Conservation (phyloP, 202 grass and related monocot species). For the Digitaria exilis region DNA sequence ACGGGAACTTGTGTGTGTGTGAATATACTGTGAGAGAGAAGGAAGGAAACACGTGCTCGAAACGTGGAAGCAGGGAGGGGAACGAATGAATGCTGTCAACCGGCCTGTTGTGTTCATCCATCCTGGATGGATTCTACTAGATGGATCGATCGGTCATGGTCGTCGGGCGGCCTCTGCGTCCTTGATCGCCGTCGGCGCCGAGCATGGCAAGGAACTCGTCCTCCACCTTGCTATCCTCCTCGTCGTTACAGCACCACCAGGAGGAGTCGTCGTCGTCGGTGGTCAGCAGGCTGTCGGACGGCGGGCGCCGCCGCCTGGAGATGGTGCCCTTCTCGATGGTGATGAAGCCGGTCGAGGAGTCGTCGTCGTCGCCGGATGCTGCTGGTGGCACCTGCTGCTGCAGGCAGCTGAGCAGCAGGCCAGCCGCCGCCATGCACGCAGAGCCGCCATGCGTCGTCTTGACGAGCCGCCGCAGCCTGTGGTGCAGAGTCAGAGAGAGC, state of each 20-base stretch:
- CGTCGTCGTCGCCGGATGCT: neutral
- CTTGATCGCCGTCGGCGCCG: slow-evolving; percentile 37
- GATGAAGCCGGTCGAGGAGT: slow-evolving; percentile 54
- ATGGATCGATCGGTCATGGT: too few relatives aligned
- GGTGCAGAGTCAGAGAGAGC: slow-evolving; percentile 56
- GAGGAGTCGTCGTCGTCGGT: slow-evolving; percentile 45
- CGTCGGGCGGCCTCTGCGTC: slow-evolving; percentile 62
- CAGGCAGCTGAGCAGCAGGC: slow-evolving; percentile 40
- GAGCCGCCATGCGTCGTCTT: too few relatives aligned
- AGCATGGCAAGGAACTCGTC: slow-evolving; percentile 72
- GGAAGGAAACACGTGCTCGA: too few relatives aligned
- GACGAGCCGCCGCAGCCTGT: slow-evolving; percentile 50
- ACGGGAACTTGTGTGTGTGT: too few relatives aligned
- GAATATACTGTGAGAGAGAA: too few relatives aligned
- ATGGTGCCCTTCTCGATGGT: slow-evolving; percentile 64
- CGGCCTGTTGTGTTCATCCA: too few relatives aligned
- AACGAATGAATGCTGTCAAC: too few relatives aligned
- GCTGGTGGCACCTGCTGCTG: neutral
- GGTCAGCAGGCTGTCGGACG: slow-evolving; percentile 51
- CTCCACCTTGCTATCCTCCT: slow-evolving; percentile 54
- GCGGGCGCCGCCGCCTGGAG: slow-evolving; percentile 15
- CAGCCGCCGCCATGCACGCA: too few relatives aligned
- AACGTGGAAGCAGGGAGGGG: too few relatives aligned
- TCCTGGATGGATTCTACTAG: too few relatives aligned
- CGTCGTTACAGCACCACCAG: too few relatives aligned